Percentiles rank a stretch among this genome's conserved stretches.
Evolutionary conservation across 2,329 filamentous ascomycete species (phyloP).

Genomic region (Aspergillus phoenicis): DNA sequence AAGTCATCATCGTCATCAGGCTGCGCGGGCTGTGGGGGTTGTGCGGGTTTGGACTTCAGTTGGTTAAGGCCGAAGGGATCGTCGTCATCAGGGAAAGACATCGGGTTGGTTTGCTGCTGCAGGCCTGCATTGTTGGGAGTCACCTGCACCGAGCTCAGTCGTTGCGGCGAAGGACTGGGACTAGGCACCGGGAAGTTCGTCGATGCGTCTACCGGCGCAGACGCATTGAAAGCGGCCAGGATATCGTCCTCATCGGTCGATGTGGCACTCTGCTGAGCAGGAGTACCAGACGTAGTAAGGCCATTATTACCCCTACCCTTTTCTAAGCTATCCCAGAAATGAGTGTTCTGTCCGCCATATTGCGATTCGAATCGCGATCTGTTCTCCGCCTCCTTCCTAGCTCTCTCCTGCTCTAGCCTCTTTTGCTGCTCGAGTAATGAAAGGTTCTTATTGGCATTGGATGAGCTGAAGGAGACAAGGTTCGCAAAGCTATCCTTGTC

Average conservation of each 20-base stretch:
- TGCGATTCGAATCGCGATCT: slow-evolving; percentile 72
- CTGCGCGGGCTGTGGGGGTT: slow-evolving; percentile 50
- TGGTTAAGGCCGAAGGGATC: slow-evolving; percentile 82
- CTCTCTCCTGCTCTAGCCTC: slow-evolving; percentile 74
- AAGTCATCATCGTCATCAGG: slow-evolving; percentile 62
- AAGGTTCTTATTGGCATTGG: slow-evolving; percentile 64
- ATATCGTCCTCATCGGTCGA: slow-evolving; percentile 60
- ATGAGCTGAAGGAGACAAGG: slow-evolving; percentile 61
- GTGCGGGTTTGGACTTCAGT: slow-evolving; percentile 57
- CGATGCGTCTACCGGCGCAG: slow-evolving; percentile 61
- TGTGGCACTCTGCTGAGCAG: slow-evolving; percentile 53
- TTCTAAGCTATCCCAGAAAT: slow-evolving; percentile 75
- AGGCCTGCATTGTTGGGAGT: slow-evolving; percentile 19
- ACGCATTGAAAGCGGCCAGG: slow-evolving; percentile 62
- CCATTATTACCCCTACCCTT: slow-evolving; percentile 51
- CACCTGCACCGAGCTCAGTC: slow-evolving; percentile 16
- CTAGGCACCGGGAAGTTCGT: slow-evolving; percentile 59
- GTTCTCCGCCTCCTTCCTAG: slow-evolving; percentile 73
- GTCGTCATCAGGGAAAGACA: slow-evolving; percentile 60
- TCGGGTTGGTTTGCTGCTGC: slow-evolving; percentile 25
- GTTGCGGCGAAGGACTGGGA: slow-evolving; percentile 35
- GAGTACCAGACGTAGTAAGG: slow-evolving; percentile 41
- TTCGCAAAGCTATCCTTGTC: slow-evolving; percentile 62
- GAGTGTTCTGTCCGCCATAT: slow-evolving; percentile 68
- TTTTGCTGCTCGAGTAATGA: slow-evolving; percentile 66